phyloP scores from a whole-genome alignment of 192 early-diverging fungal species.

The Rhizoclosmatium sp. region DNA sequence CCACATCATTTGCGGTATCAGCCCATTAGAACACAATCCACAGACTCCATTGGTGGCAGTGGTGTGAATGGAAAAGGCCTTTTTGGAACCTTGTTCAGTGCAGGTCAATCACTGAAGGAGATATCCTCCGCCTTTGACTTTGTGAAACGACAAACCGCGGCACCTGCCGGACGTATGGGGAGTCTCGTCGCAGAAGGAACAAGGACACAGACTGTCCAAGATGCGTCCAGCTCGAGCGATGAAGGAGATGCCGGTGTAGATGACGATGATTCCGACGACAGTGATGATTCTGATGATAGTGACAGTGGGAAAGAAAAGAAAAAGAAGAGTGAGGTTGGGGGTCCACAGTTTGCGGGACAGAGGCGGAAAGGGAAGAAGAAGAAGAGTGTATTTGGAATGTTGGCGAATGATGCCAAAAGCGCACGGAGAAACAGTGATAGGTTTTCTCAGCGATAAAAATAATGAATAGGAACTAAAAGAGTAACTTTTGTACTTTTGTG shows the following conservation, averaged over 20 bases:
- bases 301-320: too few species aligned
- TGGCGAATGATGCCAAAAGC: constrained; percentile 8
- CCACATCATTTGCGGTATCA: constrained; percentile 28
- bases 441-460: not conserved
- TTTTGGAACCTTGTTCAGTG: not conserved
- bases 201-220: not conserved
- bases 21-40: not conserved
- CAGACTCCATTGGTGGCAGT: not conserved
- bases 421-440: constrained; percentile 14
- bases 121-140: not conserved
- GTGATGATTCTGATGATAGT: not conserved
- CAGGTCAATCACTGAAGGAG: not conserved
- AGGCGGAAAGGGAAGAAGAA: not conserved
- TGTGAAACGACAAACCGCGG: not conserved
- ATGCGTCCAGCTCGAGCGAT: not conserved
- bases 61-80: not conserved
- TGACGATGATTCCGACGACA: constrained; percentile 10
- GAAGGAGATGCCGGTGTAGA: constrained; percentile 7
- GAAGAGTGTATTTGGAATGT: constrained; percentile 8
- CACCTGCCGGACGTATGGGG: not conserved
- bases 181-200: not conserved
- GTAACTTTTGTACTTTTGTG: not conserved
- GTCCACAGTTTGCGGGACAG: constrained; percentile 33
- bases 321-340: not conserved
- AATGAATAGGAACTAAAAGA: not conserved